phyloP scores from a whole-genome alignment of 2,329 filamentous ascomycete species.

The Colletotrichum endophyticum region DNA sequence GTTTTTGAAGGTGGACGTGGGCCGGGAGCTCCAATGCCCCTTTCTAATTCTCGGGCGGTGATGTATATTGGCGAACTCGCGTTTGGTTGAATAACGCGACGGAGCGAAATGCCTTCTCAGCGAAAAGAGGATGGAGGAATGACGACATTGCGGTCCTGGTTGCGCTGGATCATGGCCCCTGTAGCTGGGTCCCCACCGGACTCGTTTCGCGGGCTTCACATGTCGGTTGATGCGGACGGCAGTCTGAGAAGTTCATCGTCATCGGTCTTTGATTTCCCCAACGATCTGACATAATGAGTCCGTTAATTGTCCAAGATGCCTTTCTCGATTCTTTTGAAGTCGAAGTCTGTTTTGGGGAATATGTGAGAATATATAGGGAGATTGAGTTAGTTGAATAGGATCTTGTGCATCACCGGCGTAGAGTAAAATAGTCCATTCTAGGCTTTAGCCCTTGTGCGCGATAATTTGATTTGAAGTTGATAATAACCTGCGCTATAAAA shows the following conservation, averaged over 20 bases:
- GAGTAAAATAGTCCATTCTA: no score
- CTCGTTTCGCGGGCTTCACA: background rate
- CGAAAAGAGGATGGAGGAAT: background rate
- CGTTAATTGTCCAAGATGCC: no score
- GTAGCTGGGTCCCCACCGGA: background rate
- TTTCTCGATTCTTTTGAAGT: no score
- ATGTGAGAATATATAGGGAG: fast-evolving
- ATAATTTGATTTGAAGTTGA: no score
- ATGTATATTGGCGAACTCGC: background rate
- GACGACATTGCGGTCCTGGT: background rate
- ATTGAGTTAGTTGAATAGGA: no score
- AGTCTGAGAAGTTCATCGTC: background rate
- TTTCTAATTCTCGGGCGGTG: background rate
- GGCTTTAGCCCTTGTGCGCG: no score
- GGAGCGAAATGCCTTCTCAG: background rate
- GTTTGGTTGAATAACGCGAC: background rate
- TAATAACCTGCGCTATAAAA: no score
- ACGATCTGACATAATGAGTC: no score
- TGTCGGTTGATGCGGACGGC: background rate
- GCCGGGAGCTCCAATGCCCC: background rate
- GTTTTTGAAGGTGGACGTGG: background rate
- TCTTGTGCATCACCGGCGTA: no score
- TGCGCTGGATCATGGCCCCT: background rate
- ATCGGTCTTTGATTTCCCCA: no score
- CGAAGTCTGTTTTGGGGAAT: no score